Evolutionary conservation across 176 grass and related monocot species (phyloP).

Genomic region (Neostapfia colusana): DNA sequence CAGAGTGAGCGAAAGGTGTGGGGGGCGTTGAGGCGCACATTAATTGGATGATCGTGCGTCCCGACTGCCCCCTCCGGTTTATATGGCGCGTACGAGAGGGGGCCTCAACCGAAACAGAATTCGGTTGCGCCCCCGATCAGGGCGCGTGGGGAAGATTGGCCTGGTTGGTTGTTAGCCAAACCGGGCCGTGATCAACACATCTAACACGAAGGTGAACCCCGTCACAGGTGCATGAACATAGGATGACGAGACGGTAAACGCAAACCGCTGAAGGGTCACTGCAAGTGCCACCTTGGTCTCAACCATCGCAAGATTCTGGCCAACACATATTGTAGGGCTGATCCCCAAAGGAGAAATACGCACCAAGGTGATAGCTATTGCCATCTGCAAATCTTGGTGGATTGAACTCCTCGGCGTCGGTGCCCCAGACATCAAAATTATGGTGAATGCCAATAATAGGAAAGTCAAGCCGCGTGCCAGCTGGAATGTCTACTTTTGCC

Average conservation of each 20-base stretch:
- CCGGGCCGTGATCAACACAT: too few relatives aligned
- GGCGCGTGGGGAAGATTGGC: too few relatives aligned
- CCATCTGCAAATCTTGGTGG: conserved; percentile 72
- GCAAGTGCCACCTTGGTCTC: conserved; percentile 70
- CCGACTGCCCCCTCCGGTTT: too few relatives aligned
- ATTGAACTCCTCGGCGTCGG: conserved; percentile 57
- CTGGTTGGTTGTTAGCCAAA: too few relatives aligned
- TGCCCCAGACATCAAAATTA: conserved; percentile 63
- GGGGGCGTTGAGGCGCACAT: too few relatives aligned
- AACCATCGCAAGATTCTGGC: conserved; percentile 72
- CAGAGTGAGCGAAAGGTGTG: too few relatives aligned
- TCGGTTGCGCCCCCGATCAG: too few relatives aligned
- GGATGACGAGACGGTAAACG: conserved; percentile 59
- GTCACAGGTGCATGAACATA: conserved; percentile 77
- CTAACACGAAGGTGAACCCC: too few relatives aligned
- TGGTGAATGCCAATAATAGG: conserved; percentile 60
- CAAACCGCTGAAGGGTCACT: conserved; percentile 57
- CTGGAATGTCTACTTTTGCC: conserved; percentile 56
- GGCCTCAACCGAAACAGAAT: too few relatives aligned
- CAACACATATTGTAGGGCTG: conserved; percentile 63
- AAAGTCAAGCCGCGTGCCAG: conserved; percentile 53
- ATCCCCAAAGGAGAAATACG: conserved; percentile 71
- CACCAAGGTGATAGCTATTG: conserved; percentile 66
- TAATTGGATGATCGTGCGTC: too few relatives aligned
- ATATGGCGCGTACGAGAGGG: too few relatives aligned